phyloP scores from a whole-genome alignment of 2,329 filamentous ascomycete genomes.

The Exophiala sp. region DNA sequence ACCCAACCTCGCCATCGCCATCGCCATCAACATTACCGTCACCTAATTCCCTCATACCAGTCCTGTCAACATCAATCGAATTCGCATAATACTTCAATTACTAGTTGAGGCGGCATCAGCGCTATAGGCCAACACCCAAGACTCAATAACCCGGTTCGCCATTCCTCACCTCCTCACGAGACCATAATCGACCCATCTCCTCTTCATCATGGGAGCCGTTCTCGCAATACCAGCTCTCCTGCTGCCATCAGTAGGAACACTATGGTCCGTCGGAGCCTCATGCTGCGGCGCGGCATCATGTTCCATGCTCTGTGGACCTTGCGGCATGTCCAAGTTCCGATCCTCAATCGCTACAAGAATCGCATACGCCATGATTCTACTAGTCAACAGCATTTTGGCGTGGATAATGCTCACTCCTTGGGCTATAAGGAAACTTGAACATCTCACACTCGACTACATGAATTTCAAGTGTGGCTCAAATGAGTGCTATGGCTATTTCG shows the following conservation, averaged over 20 bases:
- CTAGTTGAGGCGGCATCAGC: no score
- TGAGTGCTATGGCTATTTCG: slow-evolving; percentile 91
- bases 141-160: no score
- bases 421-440: slow-evolving; percentile 93
- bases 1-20: neutral
- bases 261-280: slow-evolving; percentile 76
- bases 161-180: slow-evolving; percentile 1
- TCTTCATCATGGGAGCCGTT: slow-evolving; percentile 73
- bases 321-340: slow-evolving; percentile 95
- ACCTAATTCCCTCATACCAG: neutral
- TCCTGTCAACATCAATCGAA: neutral
- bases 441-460: slow-evolving; percentile 91
- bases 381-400: slow-evolving; percentile 92
- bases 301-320: slow-evolving; percentile 91
- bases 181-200: no score
- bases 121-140: no score
- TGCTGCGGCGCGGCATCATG: slow-evolving; percentile 97
- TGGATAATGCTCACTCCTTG: slow-evolving; percentile 99
- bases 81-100: neutral
- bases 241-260: slow-evolving; percentile 78
- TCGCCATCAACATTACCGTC: neutral
- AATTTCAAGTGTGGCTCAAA: slow-evolving; percentile 81
- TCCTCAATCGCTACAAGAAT: slow-evolving; percentile 98
- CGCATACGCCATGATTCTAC: slow-evolving; percentile 88
- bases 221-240: slow-evolving; percentile 87